Evolutionary conservation across 176 grass and related monocot genomes (phyloP).

Genomic region (Oryza meridionalis): DNA sequence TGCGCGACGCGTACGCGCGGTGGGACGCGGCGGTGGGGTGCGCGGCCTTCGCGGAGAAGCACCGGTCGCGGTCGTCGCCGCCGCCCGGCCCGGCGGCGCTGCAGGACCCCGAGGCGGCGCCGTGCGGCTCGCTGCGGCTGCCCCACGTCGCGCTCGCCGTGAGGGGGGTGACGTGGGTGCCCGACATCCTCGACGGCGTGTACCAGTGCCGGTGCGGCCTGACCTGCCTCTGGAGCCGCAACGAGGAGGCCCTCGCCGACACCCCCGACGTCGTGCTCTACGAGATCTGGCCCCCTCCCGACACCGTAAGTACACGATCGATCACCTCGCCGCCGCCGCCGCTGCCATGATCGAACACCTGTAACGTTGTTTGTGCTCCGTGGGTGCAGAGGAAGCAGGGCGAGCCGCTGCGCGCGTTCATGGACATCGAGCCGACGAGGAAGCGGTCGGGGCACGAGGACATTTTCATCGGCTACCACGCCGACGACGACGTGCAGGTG

Average conservation of each 20-base stretch:
- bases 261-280: slow-evolving; percentile 45
- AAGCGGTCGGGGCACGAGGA: slow-evolving; percentile 52
- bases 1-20: slow-evolving; percentile 31
- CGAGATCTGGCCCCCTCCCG: slow-evolving; percentile 39
- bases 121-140: neutral
- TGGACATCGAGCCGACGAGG: slow-evolving; percentile 55
- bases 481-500: slow-evolving; percentile 53
- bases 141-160: neutral
- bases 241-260: slow-evolving; percentile 41
- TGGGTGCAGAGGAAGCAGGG: slow-evolving; percentile 49
- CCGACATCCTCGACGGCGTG: slow-evolving; percentile 7
- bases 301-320: slow-evolving; percentile 32
- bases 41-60: slow-evolving; percentile 38
- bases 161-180: neutral
- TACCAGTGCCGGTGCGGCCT: slow-evolving; percentile 6
- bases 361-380: neutral
- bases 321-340: too few relatives aligned
- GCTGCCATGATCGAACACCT: neutral
- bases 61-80: slow-evolving; percentile 46
- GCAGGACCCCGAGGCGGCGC: slow-evolving; percentile 19
- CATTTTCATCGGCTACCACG: slow-evolving; percentile 63
- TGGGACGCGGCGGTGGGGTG: slow-evolving; percentile 55
- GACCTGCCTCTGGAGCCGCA: neutral
- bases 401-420: slow-evolving; percentile 53
- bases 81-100: slow-evolving; percentile 38